Evolutionary conservation across 148 eudicot species (phyloP).

Genomic region (Amaranthus palmeri): DNA sequence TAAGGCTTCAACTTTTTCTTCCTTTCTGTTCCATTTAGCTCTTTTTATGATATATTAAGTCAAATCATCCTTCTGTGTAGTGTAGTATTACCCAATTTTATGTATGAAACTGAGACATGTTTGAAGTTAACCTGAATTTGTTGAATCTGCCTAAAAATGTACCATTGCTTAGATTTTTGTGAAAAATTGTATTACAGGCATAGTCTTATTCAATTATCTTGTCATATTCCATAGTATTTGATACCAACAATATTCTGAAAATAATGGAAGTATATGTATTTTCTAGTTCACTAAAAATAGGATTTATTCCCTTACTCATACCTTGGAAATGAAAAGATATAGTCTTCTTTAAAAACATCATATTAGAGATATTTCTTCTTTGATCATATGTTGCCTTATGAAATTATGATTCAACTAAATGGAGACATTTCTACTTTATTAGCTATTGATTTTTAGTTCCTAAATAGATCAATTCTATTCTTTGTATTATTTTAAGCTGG

Average conservation of each 20-base stretch:
- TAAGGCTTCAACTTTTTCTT: slow-evolving; percentile 11
- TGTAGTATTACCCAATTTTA: too few species aligned
- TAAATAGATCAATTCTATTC: not conserved
- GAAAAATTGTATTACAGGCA: too few species aligned
- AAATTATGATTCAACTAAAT: not conserved
- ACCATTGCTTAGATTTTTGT: too few species aligned
- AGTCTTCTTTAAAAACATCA: not conserved
- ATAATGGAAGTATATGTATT: not conserved
- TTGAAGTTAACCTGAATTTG: too few species aligned
- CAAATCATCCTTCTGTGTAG: not conserved
- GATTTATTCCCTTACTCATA: not conserved
- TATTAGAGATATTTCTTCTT: not conserved
- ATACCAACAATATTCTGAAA: not conserved
- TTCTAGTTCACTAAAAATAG: not conserved
- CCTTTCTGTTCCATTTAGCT: not conserved
- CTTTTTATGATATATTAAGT: not conserved
- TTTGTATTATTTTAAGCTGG: not conserved
- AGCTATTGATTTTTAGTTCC: not conserved
- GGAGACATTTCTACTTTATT: not conserved
- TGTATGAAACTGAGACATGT: too few species aligned
- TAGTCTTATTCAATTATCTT: not conserved
- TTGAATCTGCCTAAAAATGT: too few species aligned
- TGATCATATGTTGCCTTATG: not conserved
- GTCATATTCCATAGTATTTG: not conserved
- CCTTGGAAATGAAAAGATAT: not conserved